Conservation (phyloP, 2,329 filamentous ascomycete genomes). For the Aspergillus niger region DNA sequence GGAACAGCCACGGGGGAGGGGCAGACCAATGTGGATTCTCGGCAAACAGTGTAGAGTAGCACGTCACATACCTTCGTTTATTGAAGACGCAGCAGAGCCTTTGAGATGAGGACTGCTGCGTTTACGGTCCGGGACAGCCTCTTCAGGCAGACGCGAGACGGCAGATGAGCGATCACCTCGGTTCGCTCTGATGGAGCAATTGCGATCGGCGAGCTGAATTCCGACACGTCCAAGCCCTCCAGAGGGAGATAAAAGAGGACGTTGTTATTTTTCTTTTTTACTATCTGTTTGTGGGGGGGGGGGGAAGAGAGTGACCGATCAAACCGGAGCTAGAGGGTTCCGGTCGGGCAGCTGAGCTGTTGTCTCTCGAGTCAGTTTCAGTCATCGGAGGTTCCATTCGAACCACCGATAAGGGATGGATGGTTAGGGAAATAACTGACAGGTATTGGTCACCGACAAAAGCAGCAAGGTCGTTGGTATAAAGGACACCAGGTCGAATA, state of each 20-base stretch:
- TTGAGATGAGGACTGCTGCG: conserved; percentile 22
- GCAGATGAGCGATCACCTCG: conserved; percentile 17
- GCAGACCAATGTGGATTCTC: conserved; percentile 38
- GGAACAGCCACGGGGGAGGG: conserved; percentile 39
- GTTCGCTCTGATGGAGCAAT: conserved; percentile 22
- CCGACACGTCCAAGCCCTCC: conserved; percentile 27
- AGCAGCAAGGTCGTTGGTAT: conserved; percentile 14
- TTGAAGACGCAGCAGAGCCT: conserved; percentile 25
- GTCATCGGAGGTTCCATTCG: conserved; percentile 14
- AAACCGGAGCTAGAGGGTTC: conserved; percentile 14
- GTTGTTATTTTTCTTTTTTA: conserved; percentile 13
- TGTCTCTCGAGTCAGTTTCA: conserved; percentile 18
- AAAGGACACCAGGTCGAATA: conserved; percentile 26
- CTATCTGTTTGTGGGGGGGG: too few species aligned
- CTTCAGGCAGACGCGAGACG: conserved; percentile 21
- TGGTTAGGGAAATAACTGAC: conserved; percentile 16
- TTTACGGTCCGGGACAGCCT: conserved; percentile 29
- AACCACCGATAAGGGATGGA: conserved; percentile 21
- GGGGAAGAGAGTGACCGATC: conserved; percentile 14
- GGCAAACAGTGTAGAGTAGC: conserved; percentile 58
- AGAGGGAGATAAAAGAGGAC: conserved; percentile 20
- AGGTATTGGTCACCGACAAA: conserved; percentile 21
- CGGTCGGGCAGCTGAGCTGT: conserved; percentile 23
- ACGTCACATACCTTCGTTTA: conserved; percentile 61
- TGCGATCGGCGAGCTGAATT: conserved; percentile 27